Evolutionary conservation across 1,139 yeast species (phyloP).

Genomic region (Pichia sp.): DNA sequence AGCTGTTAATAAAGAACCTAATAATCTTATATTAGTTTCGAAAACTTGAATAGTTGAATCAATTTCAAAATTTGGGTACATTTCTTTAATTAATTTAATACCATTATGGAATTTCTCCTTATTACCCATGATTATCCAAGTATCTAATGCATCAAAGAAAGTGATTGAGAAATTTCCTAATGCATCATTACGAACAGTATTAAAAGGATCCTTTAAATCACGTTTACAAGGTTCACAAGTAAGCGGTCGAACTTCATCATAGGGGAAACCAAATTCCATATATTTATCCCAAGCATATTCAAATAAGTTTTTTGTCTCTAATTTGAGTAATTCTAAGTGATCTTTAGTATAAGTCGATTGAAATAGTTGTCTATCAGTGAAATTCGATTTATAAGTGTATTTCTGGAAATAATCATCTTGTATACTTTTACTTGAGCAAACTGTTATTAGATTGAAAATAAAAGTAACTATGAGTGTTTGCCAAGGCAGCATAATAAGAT

Average conservation of each 20-base stretch:
- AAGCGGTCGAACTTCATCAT: conserved; percentile 74
- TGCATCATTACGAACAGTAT: conserved; percentile 69
- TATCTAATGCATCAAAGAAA: conserved; percentile 70
- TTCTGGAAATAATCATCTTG: conserved; percentile 7
- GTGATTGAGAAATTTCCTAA: conserved; percentile 79
- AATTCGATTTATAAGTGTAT: conserved; percentile 14
- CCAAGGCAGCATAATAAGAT: too few species aligned
- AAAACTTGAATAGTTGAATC: conserved; percentile 78
- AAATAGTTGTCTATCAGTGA: conserved; percentile 18
- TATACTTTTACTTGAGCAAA: neutral
- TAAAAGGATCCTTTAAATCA: conserved; percentile 44
- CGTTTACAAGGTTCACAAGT: conserved; percentile 65
- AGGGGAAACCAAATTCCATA: conserved; percentile 65
- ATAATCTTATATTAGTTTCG: conserved; percentile 70
- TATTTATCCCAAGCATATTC: conserved; percentile 76
- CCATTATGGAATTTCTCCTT: conserved; percentile 44
- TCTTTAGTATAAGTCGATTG: conserved; percentile 38
- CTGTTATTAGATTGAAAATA: neutral
- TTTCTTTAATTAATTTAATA: conserved; percentile 39
- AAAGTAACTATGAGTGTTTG: too few species aligned
- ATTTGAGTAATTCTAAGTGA: conserved; percentile 40
- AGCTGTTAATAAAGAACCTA: conserved; percentile 73
- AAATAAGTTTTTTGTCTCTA: conserved; percentile 52
- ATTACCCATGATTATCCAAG: conserved; percentile 66
- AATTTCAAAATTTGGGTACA: conserved; percentile 43